Percentiles rank a stretch among this genome's conserved stretches.
phyloP scores from a whole-genome alignment of 495 filamentous ascomycete species.

The Podospora pseudopauciseta region DNA sequence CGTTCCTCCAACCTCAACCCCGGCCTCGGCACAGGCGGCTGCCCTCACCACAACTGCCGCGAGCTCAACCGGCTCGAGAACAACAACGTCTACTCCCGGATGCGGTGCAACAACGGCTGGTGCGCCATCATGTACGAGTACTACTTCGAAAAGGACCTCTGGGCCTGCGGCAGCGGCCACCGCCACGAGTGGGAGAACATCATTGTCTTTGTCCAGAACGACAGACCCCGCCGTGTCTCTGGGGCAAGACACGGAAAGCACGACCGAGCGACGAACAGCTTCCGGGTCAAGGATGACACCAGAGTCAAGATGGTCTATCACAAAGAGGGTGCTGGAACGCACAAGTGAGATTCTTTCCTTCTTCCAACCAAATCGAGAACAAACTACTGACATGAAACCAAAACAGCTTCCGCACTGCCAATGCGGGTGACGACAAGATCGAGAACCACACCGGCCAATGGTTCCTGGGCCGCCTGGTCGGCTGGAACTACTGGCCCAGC shows the following conservation, averaged over 20 bases:
- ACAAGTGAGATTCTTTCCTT: constrained; percentile 3
- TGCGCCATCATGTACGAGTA: constrained; percentile 33
- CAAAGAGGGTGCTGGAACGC: constrained; percentile 31
- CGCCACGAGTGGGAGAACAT: constrained; percentile 39
- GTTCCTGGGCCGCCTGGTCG: constrained; percentile 31
- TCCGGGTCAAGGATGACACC: constrained; percentile 13
- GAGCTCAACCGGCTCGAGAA: constrained; percentile 29
- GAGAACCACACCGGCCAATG: constrained; percentile 34
- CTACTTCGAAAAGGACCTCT: constrained; percentile 38
- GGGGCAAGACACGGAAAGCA: constrained; percentile 31
- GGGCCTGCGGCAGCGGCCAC: constrained; percentile 26
- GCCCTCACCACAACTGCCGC: constrained; percentile 25
- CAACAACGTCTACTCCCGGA: constrained; percentile 36
- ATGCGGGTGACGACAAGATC: constrained; percentile 29
- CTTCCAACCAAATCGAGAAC: too few species aligned
- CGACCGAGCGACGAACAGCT: constrained; percentile 11
- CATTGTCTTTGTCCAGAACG: constrained; percentile 30
- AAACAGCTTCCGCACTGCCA: constrained; percentile 31
- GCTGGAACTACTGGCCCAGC: constrained; percentile 30
- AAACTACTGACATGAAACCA: background rate
- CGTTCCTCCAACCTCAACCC: constrained; percentile 31
- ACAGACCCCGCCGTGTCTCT: constrained; percentile 27
- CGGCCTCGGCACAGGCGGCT: constrained; percentile 20
- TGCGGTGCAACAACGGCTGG: constrained; percentile 32
- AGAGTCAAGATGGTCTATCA: constrained; percentile 31